These are phyloP conservation scores for Corymbia maculata DNA, from an alignment of 345 rosid species.

Conservation along the genomic window DNA sequence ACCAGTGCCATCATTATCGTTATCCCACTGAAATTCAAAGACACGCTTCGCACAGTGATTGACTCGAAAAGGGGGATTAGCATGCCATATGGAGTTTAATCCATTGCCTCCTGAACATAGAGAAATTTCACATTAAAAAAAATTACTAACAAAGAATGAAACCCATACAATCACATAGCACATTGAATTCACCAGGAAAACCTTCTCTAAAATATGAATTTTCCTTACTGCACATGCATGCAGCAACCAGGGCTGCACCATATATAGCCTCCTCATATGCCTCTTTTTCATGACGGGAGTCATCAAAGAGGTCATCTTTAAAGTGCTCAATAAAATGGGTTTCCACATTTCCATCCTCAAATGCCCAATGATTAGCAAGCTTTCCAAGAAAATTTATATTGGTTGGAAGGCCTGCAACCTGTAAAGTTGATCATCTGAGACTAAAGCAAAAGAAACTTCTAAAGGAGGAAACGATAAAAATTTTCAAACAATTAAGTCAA, in stretches of 20 bases:
- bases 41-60: constrained; percentile 50
- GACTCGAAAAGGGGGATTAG: constrained; percentile 74
- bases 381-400: constrained; percentile 74
- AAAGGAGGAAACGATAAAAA: neutral
- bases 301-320: constrained; percentile 62
- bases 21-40: constrained; percentile 72
- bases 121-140: constrained; percentile 1
- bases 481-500: neutral
- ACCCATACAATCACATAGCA: neutral
- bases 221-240: constrained; percentile 63
- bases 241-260: constrained; percentile 60
- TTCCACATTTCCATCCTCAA: constrained; percentile 76
- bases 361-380: constrained; percentile 68
- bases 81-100: constrained; percentile 53
- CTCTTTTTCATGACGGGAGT: constrained; percentile 38
- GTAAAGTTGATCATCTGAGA: constrained; percentile 2
- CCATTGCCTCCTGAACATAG: constrained; percentile 37
- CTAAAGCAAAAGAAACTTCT: neutral
- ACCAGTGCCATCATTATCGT: constrained; percentile 34
- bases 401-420: constrained; percentile 97
- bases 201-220: constrained; percentile 26
- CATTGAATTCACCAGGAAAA: constrained; percentile 38
- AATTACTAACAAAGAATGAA: neutral
- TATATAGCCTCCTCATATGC: constrained; percentile 36
- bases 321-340: constrained; percentile 89